phyloP scores from a whole-genome alignment of 768 basidiomycete genomes.

The Tylopilus subfusipes region DNA sequence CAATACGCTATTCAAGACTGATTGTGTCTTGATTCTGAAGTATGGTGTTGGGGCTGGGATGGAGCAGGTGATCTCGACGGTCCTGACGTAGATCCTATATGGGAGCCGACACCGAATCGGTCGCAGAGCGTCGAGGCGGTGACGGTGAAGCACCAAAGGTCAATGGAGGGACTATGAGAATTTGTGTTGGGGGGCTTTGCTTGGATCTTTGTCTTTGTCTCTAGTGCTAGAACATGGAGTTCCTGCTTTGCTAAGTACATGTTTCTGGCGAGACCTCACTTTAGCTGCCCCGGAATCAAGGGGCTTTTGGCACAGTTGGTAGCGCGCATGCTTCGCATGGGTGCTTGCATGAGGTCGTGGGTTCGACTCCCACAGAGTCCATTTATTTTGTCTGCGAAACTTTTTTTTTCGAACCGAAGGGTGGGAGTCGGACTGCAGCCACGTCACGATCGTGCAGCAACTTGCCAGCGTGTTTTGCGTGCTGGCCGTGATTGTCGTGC shows the following conservation, averaged over 20 bases:
- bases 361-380: slow-evolving; percentile 47
- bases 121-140: slow-evolving; percentile 58
- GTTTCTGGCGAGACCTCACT: too few species aligned
- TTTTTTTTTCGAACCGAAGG: not conserved
- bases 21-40: slow-evolving; percentile 38
- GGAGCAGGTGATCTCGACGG: slow-evolving; percentile 97
- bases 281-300: not conserved
- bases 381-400: slow-evolving; percentile 9
- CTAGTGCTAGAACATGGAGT: not conserved
- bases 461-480: not conserved
- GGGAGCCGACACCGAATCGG: slow-evolving; percentile 79
- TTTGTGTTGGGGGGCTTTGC: not conserved
- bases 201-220: slow-evolving; percentile 14
- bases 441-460: not conserved
- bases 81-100: slow-evolving; percentile 96
- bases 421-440: not conserved
- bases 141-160: slow-evolving; percentile 64
- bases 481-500: not conserved
- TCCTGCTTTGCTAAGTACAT: too few species aligned
- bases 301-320: slow-evolving; percentile 41
- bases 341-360: slow-evolving; percentile 53
- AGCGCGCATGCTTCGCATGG: slow-evolving; percentile 59
- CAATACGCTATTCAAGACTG: not conserved
- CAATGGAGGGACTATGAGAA: slow-evolving; percentile 24
- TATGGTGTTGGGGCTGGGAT: slow-evolving; percentile 99